A percentile compares a stretch with the other conserved stretches of the same genome.
Evolutionary conservation across 805 yeast species (phyloP).

Genomic region (Wickerhamomyces silvicola): DNA sequence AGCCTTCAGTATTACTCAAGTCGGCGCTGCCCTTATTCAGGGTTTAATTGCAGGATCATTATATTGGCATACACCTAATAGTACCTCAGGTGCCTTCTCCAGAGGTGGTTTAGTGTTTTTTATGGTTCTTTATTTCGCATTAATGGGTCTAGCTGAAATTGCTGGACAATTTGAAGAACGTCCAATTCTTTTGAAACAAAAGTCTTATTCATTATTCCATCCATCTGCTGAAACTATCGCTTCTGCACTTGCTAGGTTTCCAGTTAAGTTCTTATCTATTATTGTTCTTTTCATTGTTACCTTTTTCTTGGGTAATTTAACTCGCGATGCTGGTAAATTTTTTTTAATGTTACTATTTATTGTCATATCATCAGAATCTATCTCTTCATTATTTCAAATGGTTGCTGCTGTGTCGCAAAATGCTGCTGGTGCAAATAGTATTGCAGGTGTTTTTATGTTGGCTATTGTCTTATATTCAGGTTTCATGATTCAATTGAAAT

Average conservation of each 20-base stretch:
- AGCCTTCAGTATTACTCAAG: constrained; percentile 33
- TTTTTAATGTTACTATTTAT: constrained; percentile 44
- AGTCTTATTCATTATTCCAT: constrained; percentile 62
- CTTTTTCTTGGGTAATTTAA: constrained; percentile 52
- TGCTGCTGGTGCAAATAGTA: constrained; percentile 47
- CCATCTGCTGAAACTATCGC: constrained; percentile 73
- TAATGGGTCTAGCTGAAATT: constrained; percentile 41
- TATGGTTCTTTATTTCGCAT: constrained; percentile 45
- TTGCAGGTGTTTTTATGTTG: constrained; percentile 50
- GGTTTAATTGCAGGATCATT: constrained; percentile 57
- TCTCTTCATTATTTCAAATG: constrained; percentile 47
- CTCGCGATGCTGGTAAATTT: constrained; percentile 45
- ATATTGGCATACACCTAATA: constrained; percentile 42
- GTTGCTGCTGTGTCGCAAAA: constrained; percentile 44
- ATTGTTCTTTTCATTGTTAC: constrained; percentile 40
- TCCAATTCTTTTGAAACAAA: constrained; percentile 64
- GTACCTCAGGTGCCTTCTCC: constrained; percentile 51
- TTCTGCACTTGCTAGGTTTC: constrained; percentile 52
- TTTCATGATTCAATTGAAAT: constrained; percentile 49
- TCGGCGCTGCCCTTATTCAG: constrained; percentile 34
- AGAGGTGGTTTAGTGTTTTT: constrained; percentile 60
- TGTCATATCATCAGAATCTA: constrained; percentile 35
- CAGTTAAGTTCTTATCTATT: constrained; percentile 45
- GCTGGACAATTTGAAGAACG: constrained; percentile 40
- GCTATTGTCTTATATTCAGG: constrained; percentile 54